Evolutionary conservation across 192 early-diverging fungal species (phyloP).

Genomic region (Podila epicladia): DNA sequence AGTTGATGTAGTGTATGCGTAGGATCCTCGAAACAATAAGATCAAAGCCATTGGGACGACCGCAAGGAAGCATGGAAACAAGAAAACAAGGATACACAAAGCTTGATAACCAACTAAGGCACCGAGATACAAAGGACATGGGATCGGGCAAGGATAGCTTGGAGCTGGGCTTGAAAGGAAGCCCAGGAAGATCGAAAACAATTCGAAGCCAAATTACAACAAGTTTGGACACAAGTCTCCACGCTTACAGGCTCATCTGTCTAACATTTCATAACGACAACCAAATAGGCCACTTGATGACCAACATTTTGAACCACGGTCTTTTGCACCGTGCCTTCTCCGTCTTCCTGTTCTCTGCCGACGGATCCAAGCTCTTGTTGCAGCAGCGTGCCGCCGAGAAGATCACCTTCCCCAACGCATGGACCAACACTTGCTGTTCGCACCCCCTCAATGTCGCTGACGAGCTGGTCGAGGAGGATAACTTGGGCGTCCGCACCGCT

Average conservation of each 20-base stretch:
- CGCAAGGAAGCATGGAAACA: neutral
- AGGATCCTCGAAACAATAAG: neutral
- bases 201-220: no score
- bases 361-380: conserved; percentile 83
- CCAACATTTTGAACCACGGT: conserved; percentile 83
- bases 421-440: conserved; percentile 99
- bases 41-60: neutral
- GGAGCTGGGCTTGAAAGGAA: no score
- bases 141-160: no score
- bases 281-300: conserved; percentile 89
- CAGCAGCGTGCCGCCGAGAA: conserved; percentile 97
- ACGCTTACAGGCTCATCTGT: neutral
- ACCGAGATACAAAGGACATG: no score
- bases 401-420: conserved; percentile 97
- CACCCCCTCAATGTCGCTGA: conserved; percentile 86
- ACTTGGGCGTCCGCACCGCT: conserved; percentile 81
- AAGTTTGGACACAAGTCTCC: neutral
- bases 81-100: no score
- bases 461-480: conserved; percentile 83
- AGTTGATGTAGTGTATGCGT: no score
- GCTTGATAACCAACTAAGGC: no score
- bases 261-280: neutral
- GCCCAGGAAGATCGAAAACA: no score
- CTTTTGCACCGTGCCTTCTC: conserved; percentile 96
- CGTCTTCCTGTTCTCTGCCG: conserved; percentile 93